Base-by-base conservation (phyloP, 23 red algal genomes). In the Gracilaria gracilis region DNA sequence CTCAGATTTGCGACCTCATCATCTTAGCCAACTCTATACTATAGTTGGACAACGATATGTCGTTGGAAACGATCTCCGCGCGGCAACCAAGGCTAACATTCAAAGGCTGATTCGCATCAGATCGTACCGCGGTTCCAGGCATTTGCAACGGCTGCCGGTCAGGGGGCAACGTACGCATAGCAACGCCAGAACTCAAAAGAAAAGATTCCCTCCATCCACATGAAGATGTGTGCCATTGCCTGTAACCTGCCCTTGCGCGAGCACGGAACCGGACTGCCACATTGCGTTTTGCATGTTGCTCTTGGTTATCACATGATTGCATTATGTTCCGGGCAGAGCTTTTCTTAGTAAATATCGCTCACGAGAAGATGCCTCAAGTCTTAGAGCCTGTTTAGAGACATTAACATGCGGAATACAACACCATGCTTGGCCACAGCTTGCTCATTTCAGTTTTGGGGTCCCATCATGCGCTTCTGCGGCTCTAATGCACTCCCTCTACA, bases 161-260 rank as follows among this genome's bases (percentile, higher is more conserved):
- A 57, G 86, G 20, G 93, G 93, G 12, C 93, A 95, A 51, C 74
- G 85, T 15, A 95, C 93, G 32, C 84, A 90, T 27, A 81, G 84
- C 29, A 95, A 95, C 67, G 93, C 93, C 15, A 50, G 81, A 12
- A 95, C 93, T 48, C 55, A 70, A 20, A 95, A 95, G 85, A 95
- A 88, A 44, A 48, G 72, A 8, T 25, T 25, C 23, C 72, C 72
- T 25, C 72, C 40, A 31, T 25, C 38, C 46, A 50, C 72, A 19
- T 48, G 24, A 50, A 7, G 51, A 55, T 17, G 2, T 19, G 9
- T 19, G 19, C 19, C 51, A 46, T 19, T 55, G 51, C 17, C 1
- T 1, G 1, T 15, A 19, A 6, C 7, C 51, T 55, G 2, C 51
- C 51, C 1, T 1, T 55, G 51, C 51, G 44, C n/a, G n/a, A n/a